Conservation (phyloP, 106 monocot genomes). For the Amphibolis antarctica region DNA sequence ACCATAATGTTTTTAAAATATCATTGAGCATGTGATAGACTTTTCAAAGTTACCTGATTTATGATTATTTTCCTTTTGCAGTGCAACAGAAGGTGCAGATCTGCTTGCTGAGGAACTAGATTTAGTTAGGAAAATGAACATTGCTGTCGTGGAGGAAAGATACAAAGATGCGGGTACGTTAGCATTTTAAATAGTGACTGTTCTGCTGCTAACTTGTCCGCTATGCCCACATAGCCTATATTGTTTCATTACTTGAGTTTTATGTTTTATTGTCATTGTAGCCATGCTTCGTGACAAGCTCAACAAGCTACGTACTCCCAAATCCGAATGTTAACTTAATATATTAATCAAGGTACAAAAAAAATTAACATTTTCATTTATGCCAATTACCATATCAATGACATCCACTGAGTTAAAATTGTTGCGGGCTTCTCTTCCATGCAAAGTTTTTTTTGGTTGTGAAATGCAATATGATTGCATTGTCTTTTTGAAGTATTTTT, state of each 20-base stretch:
- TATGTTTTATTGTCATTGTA: slow-evolving; percentile 2
- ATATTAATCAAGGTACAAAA: no score
- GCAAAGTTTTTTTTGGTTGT: no score
- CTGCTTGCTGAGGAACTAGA: slow-evolving; percentile 36
- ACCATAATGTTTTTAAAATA: no score
- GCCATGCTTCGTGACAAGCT: slow-evolving; percentile 37
- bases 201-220: neutral
- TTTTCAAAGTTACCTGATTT: neutral
- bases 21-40: no score
- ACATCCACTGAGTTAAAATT: no score
- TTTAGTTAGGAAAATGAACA: slow-evolving; percentile 38
- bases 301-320: slow-evolving; percentile 9
- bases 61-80: slow-evolving; percentile 3
- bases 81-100: slow-evolving; percentile 52
- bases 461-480: no score
- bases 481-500: no score
- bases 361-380: no score
- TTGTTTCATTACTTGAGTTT: neutral
- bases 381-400: no score
- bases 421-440: no score
- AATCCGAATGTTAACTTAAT: neutral
- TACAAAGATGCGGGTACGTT: slow-evolving; percentile 48
- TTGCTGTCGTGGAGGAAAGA: slow-evolving; percentile 46
- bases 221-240: neutral
- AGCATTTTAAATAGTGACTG: neutral